Base-by-base conservation (phyloP, 768 basidiomycete species). In the Candolleomyces aberdarensis region DNA sequence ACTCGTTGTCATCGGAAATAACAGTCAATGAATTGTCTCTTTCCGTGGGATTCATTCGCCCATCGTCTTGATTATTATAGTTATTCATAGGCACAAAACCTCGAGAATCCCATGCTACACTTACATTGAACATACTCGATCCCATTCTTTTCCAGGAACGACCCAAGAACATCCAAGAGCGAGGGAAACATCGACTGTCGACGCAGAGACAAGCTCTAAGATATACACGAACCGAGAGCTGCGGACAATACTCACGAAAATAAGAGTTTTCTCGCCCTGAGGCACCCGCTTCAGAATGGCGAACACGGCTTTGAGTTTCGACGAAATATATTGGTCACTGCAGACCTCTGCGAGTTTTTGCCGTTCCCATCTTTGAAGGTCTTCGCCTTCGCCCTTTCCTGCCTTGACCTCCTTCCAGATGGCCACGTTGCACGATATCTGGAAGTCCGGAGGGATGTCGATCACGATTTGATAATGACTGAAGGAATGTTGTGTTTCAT, bases 171-270 rank as follows among this genome's bases (percentile, higher is more conserved):
- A 22, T 49, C 26, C 22, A 61, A 26, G 8, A 61, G 11, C 11
- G 60, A 43, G 7, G 46, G 20, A 31, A 61, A 61, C 3, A 11
- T 56, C 2, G 60, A 61, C 60, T 61, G 44, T 11, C 26, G 3
- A 26, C 26, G 19, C 5, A 55, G 29, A 32, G 17, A 9, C 14
- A 20, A 17, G 41, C 7, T 41, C 14, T 7, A 40, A 48, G 32
- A 48, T 5, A 26, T 26, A 26, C 26, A 26, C 20, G 40, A 9
- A 31, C 6, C 20, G 40, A 2, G 5, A 29, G 10, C 29, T 5
- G 15, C 10, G 8, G 17, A n/a, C n/a, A 9, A 3, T 15, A 61
- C 60, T 17, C 29, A 61, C 60, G 22, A 61, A 61, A 26, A 61
- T 56, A 22, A 61, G 14, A 4, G 44, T 49, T 53, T 61, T 61